Percentiles rank a stretch among this genome's conserved stretches.
phyloP scores from a whole-genome alignment of 2,329 filamentous ascomycete genomes.

The Dissoconium aciculare region DNA sequence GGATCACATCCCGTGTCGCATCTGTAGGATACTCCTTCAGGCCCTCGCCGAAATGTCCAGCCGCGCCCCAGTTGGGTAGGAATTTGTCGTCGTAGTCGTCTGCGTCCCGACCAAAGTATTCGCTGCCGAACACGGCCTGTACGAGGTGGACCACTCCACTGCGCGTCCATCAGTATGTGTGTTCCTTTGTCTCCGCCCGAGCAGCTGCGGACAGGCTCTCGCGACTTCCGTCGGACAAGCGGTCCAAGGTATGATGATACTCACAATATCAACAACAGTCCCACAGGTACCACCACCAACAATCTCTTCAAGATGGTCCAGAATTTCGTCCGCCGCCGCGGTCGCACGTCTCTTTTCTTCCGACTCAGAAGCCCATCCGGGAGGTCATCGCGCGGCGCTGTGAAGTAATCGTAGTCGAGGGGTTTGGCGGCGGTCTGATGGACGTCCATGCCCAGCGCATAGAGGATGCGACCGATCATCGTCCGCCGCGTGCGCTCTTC shows the following conservation, averaged over 20 bases:
- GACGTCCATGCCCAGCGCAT: not conserved
- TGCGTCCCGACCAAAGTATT: conserved; percentile 26
- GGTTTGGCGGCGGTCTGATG: not conserved
- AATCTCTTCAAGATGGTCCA: conserved; percentile 5
- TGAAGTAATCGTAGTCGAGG: conserved; percentile 5
- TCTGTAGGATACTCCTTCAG: conserved; percentile 26
- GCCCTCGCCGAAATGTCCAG: conserved; percentile 23
- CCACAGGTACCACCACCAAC: conserved; percentile 7
- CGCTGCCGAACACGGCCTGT: conserved; percentile 25
- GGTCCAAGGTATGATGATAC: conserved; percentile 3
- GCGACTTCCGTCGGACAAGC: no score
- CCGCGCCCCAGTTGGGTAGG: conserved; percentile 29
- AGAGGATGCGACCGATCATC: not conserved
- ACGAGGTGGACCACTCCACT: conserved; percentile 31
- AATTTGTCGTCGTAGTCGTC: conserved; percentile 17
- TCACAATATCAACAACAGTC: conserved; percentile 11
- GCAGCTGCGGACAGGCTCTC: no score
- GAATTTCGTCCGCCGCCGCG: conserved; percentile 7
- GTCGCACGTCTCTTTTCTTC: conserved; percentile 6
- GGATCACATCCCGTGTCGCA: conserved; percentile 30
- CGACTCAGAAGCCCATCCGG: conserved; percentile 8
- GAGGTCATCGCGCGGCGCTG: conserved; percentile 2
- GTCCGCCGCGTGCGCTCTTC: not conserved
- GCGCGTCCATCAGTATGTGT: conserved; percentile 4
- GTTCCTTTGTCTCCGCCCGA: no score